phyloP scores from a whole-genome alignment of 2,329 filamentous ascomycete species.

The Botrytis medusae region DNA sequence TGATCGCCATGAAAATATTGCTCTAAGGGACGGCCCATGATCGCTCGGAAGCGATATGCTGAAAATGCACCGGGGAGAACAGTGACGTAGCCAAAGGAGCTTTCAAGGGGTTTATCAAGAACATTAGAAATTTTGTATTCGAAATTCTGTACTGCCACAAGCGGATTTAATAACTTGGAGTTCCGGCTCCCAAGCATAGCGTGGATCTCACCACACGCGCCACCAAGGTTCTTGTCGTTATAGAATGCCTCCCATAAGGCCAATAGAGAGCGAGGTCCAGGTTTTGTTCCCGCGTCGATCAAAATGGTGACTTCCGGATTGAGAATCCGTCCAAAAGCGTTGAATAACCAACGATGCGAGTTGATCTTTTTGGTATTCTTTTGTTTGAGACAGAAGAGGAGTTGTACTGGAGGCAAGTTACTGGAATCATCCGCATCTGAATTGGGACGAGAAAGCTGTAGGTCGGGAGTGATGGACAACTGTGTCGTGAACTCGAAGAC shows the following conservation, averaged over 20 bases:
- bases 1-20: constrained; percentile 99
- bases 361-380: constrained; percentile 99
- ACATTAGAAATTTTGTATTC: constrained; percentile 99
- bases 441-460: constrained; percentile 81
- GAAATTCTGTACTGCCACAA: constrained; percentile 96
- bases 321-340: constrained; percentile 92
- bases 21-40: constrained; percentile 94
- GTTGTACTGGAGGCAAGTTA: constrained; percentile 92
- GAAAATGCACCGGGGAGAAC: constrained; percentile 99
- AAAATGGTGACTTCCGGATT: constrained; percentile 97
- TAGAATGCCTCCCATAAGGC: constrained; percentile 98
- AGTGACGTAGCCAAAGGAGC: constrained; percentile 95
- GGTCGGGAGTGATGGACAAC: constrained; percentile 92
- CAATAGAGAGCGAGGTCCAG: constrained; percentile 84
- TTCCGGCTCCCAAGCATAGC: constrained; percentile 73
- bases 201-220: constrained; percentile 98
- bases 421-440: constrained; percentile 76
- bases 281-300: constrained; percentile 96
- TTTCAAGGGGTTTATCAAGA: constrained; percentile 95
- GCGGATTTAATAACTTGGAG: constrained; percentile 84
- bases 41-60: constrained; percentile 94
- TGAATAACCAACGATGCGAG: constrained; percentile 98
- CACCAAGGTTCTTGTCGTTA: constrained; percentile 98
- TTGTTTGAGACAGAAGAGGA: constrained; percentile 99
- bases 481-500: constrained; percentile 99